Evolutionary conservation across 768 basidiomycete species (phyloP).

Genomic region (Amanita pseudoporphyria): DNA sequence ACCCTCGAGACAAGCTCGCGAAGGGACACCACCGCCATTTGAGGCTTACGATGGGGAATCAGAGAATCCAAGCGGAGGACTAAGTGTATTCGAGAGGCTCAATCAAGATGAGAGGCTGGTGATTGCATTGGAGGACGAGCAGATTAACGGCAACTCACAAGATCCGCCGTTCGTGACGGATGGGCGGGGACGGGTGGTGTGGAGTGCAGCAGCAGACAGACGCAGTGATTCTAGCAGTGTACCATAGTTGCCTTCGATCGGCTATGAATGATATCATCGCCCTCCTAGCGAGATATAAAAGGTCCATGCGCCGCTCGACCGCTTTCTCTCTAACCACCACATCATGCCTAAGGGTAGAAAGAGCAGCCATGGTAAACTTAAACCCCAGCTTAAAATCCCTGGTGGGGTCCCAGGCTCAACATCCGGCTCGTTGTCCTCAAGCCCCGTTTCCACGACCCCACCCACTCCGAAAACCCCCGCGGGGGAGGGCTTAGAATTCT

Average conservation of each 20-base stretch:
- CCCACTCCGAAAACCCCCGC: constrained; percentile 82
- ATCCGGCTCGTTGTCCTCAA: constrained; percentile 15
- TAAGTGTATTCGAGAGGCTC: background rate
- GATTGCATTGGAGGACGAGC: background rate
- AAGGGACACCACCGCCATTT: background rate
- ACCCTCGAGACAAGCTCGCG: too few species aligned
- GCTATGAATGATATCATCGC: constrained; percentile 7
- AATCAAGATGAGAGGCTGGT: background rate
- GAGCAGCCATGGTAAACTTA: too few species aligned
- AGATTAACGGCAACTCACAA: background rate
- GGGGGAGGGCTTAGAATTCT: constrained; percentile 88
- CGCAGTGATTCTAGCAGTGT: background rate
- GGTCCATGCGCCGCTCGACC: background rate
- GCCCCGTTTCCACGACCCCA: constrained; percentile 19
- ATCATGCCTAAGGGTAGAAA: constrained; percentile 17
- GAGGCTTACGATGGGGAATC: background rate
- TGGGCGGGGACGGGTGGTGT: constrained; percentile 53
- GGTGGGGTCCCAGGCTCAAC: too few species aligned
- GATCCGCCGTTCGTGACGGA: constrained; percentile 54
- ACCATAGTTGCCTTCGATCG: too few species aligned
- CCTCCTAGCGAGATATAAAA: constrained; percentile 5
- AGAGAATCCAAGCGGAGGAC: background rate
- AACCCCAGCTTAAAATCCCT: constrained; percentile 23
- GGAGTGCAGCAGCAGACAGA: constrained; percentile 18
- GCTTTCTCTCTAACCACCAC: constrained; percentile 7